Evolutionary conservation across 768 basidiomycete genomes (phyloP).

Genomic region (Amanita molliuscula): DNA sequence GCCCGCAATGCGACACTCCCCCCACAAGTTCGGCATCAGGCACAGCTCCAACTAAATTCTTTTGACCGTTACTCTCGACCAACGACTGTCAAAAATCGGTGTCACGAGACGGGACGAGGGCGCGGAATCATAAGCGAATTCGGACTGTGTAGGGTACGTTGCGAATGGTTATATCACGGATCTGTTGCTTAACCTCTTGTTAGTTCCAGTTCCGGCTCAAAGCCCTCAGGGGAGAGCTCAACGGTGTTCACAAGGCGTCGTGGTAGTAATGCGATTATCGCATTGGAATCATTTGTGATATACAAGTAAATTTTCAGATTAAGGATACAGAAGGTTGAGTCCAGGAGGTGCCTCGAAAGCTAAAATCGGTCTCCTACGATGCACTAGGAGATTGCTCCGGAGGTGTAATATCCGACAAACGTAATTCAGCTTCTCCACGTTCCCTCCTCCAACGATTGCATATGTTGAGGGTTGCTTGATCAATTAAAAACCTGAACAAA

Average conservation of each 20-base stretch:
- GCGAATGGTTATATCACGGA: conserved; percentile 8
- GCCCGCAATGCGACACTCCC: conserved; percentile 89
- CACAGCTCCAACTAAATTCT: conserved; percentile 86
- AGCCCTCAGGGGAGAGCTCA: conserved; percentile 71
- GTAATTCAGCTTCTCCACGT: conserved; percentile 66
- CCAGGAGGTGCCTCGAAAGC: not conserved
- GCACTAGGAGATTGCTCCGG: conserved; percentile 6
- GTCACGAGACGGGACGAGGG: conserved; percentile 75
- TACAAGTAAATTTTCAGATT: not conserved
- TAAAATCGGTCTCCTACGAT: not conserved
- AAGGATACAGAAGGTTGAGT: not conserved
- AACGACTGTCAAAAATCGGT: conserved; percentile 85
- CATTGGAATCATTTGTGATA: not conserved
- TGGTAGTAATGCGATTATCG: conserved; percentile 43
- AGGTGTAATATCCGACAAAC: conserved; percentile 16
- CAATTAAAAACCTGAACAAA: conserved; percentile 60
- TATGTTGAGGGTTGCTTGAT: conserved; percentile 55
- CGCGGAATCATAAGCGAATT: conserved; percentile 88
- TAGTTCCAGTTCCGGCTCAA: conserved; percentile 89
- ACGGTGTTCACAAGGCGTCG: conserved; percentile 85
- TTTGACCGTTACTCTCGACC: conserved; percentile 77
- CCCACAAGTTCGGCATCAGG: conserved; percentile 83
- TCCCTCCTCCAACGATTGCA: conserved; percentile 86
- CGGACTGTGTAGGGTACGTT: conserved; percentile 64
- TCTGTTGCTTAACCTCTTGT: not conserved